Evolutionary conservation across 257 asterid genomes (phyloP), one percentile per base, ranked within the genome.

Genomic region (Pogostemon cablin): DNA sequence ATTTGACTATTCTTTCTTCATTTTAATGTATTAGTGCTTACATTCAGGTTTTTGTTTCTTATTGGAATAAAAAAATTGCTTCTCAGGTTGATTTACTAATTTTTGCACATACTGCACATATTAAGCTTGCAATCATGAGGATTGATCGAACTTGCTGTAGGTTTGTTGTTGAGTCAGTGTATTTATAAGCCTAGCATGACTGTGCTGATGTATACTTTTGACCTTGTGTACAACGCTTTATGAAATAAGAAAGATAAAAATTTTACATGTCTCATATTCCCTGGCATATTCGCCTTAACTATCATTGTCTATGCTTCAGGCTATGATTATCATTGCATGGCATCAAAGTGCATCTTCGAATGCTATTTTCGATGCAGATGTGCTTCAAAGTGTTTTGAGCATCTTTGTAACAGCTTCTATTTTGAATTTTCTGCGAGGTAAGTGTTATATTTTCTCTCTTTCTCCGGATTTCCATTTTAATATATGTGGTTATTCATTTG

Each of bases 271-370:
- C 3, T 8, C 12, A 25, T 25, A 25, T 72, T 72, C 62, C 54
- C n/a, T 3, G 52, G 1, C 37, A 15, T 41, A 11, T 43, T 46
- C n/a, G 65, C 65, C 44, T 58, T 66, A 80, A 74, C 43, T 15
- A 65, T 57, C 35, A 15, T 11, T 46, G 68, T 68, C 44, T 72
- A 35, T 47, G 48, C 79, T 35, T 68, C 93, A 95, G 99, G 99
- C 96, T 44, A 89, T 95, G 99, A 76, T 91, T 61, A 88, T 91
- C 76, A 80, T 95, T 81, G 96, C 99, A 75, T 95, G 98, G 98
- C 92, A 88, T 75, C 90, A 85, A 74, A 79, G 86, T 62, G 82
- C 81, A 68, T 78, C 86, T 76, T 76, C 95, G 41, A 72, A 74
- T 76, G 82, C 77, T 39, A 76, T 88, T 75, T 83, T 89, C 48